phyloP scores from a whole-genome alignment of 495 filamentous ascomycete species.

The Penicillium fimorum region DNA sequence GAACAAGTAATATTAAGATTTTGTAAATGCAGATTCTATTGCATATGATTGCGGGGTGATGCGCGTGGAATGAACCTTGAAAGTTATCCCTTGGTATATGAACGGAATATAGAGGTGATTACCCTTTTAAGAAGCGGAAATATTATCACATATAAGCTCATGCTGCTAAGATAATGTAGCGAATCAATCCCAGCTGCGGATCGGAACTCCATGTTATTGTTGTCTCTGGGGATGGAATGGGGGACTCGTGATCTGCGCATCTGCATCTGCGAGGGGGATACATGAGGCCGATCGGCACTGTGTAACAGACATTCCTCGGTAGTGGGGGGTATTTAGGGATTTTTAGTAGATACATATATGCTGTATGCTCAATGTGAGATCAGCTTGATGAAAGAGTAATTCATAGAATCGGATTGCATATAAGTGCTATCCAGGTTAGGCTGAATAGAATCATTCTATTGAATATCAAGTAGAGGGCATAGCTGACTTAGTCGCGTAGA shows the following conservation, averaged over 20 bases:
- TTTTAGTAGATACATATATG: not conserved
- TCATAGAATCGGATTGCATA: not conserved
- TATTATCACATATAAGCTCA: not conserved
- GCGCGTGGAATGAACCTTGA: not conserved
- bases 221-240: not conserved
- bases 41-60: not conserved
- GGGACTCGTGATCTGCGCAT: not conserved
- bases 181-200: not conserved
- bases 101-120: not conserved
- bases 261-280: slow-evolving; percentile 2
- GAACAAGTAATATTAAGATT: no score
- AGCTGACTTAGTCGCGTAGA: not conserved
- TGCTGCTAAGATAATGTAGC: not conserved
- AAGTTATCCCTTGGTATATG: not conserved
- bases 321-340: not conserved
- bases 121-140: not conserved
- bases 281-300: slow-evolving; percentile 1
- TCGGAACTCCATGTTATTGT: not conserved
- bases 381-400: not conserved
- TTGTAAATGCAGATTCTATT: no score
- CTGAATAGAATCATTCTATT: not conserved
- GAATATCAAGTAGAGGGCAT: not conserved
- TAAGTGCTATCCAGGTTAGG: not conserved
- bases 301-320: slow-evolving; percentile 4
- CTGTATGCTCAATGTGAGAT: not conserved